Evolutionary conservation across 192 early-diverging fungal species (phyloP), one percentile per base, ranked within the genome.

Genomic region (Backusella mclennaniae): DNA sequence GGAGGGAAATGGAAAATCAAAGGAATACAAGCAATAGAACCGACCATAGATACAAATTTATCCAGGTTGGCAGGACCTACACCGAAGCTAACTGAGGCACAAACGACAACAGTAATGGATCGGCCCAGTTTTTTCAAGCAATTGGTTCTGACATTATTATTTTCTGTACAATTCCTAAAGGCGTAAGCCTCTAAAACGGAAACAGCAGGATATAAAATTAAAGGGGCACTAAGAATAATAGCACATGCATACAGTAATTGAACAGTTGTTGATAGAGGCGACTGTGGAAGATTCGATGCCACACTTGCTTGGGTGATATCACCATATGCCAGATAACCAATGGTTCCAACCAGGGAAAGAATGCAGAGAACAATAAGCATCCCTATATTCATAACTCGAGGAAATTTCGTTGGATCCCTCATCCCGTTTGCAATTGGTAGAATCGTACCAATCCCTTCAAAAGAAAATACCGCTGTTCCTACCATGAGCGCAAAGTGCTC

Each of bases 41-140:
- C 95, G 23, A 97, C 92, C 23, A 96, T 86, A 15, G 87, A 89
- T 46, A 96, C 95, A 83, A 95, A 92, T 79, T 94, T 92, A 82
- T 96, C 93, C 19, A 97, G 85, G 70, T 92, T 87, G 17, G 80
- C 77, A 59, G 89, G 84, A 8, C 86, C 86, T 19, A 93, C 93
- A 53, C 84, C 82, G 75, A 90, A 91, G 38, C 92, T 89, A 33
- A 95, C 79, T 21, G 84, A 69, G 5, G 88, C 93, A 53, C 95
- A 90, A 63, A 87, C 73, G 15, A 87, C 68, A 9, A 90, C 86
- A 77, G 93, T 79, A 35, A 84, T 26, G 9, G 87, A 80, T 33
- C 95, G 85, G 73, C 90, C 87, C 44, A 87, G 39, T 79, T 95
- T 95, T 83, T 91, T 89, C 26, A 82, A 81, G 85, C 81, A 85